Base-by-base conservation (phyloP, 805 yeast genomes). In the Wilhelminamyces savonicus region DNA sequence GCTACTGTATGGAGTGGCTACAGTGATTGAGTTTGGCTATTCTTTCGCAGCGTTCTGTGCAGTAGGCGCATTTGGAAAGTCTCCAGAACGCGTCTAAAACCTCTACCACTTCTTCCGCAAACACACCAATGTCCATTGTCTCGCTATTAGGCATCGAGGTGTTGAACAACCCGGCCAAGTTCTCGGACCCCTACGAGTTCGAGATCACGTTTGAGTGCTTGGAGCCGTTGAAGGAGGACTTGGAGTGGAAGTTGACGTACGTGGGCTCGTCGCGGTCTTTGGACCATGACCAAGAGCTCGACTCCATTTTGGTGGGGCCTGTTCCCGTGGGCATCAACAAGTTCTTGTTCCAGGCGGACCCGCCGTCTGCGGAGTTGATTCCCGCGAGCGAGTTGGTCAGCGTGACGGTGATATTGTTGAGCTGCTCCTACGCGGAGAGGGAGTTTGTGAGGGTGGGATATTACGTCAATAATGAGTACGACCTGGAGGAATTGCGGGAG, bases 371-470 rank as follows among this genome's bases (percentile, higher is more conserved):
- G 0, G 97, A 90, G 44, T 59, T 88, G 43, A 92, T 92, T 41
- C 99, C 99, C 0, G 96, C 96, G 3, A 80, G 86, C 42, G 98
- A 92, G 54, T 69, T 92, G 39, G 97, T 92, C 10, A 78, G 90
- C 37, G 97, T 92, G 24, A 92, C 99, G 0, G 98, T 92, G 18
- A 88, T 92, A 34, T 62, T 92, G 33, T 66, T 92, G 36, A 83
- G 95, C 35, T 92, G 99, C 56, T 81, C 96, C 0, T 92, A 92
- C 50, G 83, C 86, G 28, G 95, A 84, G 32, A 71, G 90, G 40
- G 97, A 92, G 54, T 92, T 92, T 62, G 98, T 92, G 2, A 69
- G 97, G 36, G 98, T 92, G 4, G 98, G 98, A 1, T 92, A 92
- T 61, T 92, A 92, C 50, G 98, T 92, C 35, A 92, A 92, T 60